phyloP scores from a whole-genome alignment of 345 rosid species.

The Eucalyptus sideroxylon region DNA sequence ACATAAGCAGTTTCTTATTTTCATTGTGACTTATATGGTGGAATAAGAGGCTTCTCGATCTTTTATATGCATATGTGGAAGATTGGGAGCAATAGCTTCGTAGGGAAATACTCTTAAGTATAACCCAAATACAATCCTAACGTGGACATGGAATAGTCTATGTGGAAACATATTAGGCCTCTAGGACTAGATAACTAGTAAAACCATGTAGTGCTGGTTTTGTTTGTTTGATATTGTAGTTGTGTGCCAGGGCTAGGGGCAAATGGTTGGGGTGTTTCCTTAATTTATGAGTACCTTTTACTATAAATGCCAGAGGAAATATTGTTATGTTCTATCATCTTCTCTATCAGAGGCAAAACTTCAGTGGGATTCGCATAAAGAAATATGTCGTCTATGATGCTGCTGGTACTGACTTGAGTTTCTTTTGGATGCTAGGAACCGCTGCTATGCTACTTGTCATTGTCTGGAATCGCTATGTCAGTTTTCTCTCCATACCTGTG shows the following conservation, averaged over 20 bases:
- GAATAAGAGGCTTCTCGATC: not conserved
- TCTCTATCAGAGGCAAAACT: not conserved
- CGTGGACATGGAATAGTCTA: not conserved
- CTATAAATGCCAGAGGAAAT: not conserved
- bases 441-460: conserved; percentile 84
- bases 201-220: not conserved
- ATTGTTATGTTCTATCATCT: not conserved
- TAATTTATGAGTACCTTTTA: not conserved
- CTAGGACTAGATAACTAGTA: not conserved
- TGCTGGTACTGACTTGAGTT: not conserved
- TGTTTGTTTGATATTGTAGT: not conserved
- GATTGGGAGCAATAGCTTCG: not conserved
- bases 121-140: not conserved
- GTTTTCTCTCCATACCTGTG: conserved; percentile 50
- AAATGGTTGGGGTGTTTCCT: not conserved
- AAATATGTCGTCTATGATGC: not conserved
- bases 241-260: not conserved
- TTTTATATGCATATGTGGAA: not conserved
- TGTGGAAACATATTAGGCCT: not conserved
- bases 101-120: not conserved
- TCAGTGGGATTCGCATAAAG: not conserved
- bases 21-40: not conserved
- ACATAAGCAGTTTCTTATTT: not conserved
- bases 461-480: conserved; percentile 62
- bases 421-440: conserved; percentile 35